A percentile compares a stretch with the other conserved stretches of the same genome.
Evolutionary conservation across 148 eudicot genomes (phyloP).

Genomic region (Polygonum aviculare): DNA sequence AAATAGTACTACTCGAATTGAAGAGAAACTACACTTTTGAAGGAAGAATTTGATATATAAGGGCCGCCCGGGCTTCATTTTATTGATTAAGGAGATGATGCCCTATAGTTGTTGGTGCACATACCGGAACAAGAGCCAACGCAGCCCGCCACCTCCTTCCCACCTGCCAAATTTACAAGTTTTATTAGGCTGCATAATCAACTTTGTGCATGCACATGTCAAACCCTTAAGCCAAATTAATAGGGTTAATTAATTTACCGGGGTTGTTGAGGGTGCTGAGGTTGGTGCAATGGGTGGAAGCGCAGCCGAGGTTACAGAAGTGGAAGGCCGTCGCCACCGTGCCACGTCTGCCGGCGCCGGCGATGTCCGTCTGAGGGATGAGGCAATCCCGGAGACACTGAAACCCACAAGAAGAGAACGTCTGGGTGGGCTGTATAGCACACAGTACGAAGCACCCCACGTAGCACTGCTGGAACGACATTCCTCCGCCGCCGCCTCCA

Average conservation of each 20-base stretch:
- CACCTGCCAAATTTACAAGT: slow-evolving; percentile 19
- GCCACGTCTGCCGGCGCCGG: background rate
- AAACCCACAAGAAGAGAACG: slow-evolving; percentile 37
- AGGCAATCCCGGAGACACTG: slow-evolving; percentile 36
- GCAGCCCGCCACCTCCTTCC: slow-evolving; percentile 33
- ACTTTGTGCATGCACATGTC: no score
- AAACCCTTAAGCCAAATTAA: no score
- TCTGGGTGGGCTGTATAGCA: slow-evolving; percentile 36
- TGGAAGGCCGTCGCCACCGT: slow-evolving; percentile 16
- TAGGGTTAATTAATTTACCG: slow-evolving; percentile 2
- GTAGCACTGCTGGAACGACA: slow-evolving; percentile 33
- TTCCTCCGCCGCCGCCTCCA: background rate
- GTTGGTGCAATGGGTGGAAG: slow-evolving; percentile 34
- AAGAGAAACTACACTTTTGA: background rate
- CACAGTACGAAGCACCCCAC: slow-evolving; percentile 33
- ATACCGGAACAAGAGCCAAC: slow-evolving; percentile 32
- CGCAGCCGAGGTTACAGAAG: slow-evolving; percentile 40
- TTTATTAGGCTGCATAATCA: no score
- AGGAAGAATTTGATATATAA: background rate
- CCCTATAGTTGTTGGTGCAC: slow-evolving; percentile 24
- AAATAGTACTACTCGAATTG: background rate
- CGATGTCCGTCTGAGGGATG: slow-evolving; percentile 21
- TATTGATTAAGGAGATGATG: background rate
- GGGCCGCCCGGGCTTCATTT: background rate
- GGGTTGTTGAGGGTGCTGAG: slow-evolving; percentile 28